Evolutionary conservation across 768 basidiomycete genomes (phyloP), one percentile per base, ranked within the genome.

Genomic region (Hericium rajendrae): DNA sequence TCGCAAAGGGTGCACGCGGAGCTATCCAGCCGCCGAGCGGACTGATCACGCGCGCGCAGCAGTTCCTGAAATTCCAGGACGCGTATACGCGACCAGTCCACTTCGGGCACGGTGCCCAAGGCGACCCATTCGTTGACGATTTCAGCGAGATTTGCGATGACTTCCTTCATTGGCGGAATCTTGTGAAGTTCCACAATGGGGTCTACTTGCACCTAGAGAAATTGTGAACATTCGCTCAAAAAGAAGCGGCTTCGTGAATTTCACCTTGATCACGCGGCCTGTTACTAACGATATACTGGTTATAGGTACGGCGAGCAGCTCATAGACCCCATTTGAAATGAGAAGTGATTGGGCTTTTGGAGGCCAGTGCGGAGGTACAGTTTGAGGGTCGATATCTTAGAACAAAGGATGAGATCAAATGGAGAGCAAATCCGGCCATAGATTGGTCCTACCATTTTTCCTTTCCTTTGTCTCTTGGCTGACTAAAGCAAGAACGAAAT

Each of bases 21-120:
- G 4, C 56, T 72, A 13, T 69, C 62, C 32, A 88, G 65, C 26
- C 72, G 72, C 58, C 76, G 68, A 2, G 72, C 67, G 5, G 86
- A 67, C 11, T 70, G 71, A 53, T 85, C 74, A 57, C 94, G 76
- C 41, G 75, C 65, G 57, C 81, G 80, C 53, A 97, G 67, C 20
- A 77, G 72, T 61, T 97, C 95, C 69, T 97, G 92, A 68, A 98
- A 97, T 55, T 97, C 94, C 8, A 99, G 71, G n/a, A 82, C 76
- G 48, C 88, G 81, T 68, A 93, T 79, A 53, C 86, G 81, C 56
- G 74, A 75, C 94, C 94, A 98, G 55, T 91, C 91, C 4, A 85
- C 80, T 68, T 99, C 97, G 2, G 82, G 79, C 13, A 93, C 71
- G 2, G 62, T 63, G 8, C 71, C 67, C 4, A 63, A 58, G n/a